Conservation (phyloP, 345 rosid genomes). For the Arabis alpina region DNA sequence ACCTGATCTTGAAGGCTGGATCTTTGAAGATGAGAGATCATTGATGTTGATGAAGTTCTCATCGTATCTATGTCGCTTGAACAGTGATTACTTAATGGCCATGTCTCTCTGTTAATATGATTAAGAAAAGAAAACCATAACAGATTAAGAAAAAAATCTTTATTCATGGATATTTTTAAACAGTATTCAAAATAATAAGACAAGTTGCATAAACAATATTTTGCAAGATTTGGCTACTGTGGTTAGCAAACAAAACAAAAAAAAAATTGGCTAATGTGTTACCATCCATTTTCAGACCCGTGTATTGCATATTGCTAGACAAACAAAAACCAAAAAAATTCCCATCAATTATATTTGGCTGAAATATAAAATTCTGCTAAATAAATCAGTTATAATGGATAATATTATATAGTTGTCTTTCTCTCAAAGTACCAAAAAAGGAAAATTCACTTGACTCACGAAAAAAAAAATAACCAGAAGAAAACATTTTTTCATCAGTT, state of each 20-base stretch:
- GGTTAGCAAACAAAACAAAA: too few species aligned
- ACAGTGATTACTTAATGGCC: slow-evolving; percentile 37
- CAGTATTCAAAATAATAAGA: too few species aligned
- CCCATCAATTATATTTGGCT: too few species aligned
- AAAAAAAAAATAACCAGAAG: too few species aligned
- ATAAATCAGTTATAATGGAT: neutral
- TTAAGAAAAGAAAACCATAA: neutral
- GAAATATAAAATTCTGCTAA: neutral
- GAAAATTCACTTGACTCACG: neutral
- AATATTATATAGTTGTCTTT: neutral
- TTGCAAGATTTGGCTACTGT: too few species aligned
- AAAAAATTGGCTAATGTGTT: too few species aligned
- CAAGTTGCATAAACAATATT: too few species aligned
- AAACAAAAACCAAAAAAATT: too few species aligned
- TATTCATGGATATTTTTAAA: neutral
- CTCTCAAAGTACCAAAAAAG: neutral
- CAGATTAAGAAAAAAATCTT: neutral
- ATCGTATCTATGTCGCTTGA: slow-evolving; percentile 40
- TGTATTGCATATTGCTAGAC: too few species aligned
- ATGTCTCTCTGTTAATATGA: slow-evolving; percentile 37
- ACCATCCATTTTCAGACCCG: too few species aligned
- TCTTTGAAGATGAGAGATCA: slow-evolving; percentile 38
- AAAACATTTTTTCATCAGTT: too few species aligned
- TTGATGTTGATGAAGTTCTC: slow-evolving; percentile 43
- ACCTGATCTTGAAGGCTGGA: slow-evolving; percentile 40